These are phyloP conservation scores for Pleurotus eryngii DNA, from an alignment of 768 basidiomycete species.

Conservation along the genomic window DNA sequence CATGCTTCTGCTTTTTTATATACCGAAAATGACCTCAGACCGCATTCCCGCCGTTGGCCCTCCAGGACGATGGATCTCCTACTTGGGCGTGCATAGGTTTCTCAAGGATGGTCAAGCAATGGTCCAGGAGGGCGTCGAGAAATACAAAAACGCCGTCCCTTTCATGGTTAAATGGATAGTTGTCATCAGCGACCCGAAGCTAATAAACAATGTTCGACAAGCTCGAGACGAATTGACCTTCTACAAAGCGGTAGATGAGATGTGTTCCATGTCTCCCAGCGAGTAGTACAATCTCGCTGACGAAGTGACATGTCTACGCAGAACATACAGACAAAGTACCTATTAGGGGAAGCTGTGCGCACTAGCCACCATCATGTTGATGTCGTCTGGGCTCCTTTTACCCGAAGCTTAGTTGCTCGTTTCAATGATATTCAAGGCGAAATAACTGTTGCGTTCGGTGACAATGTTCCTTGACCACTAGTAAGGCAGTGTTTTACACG, in stretches of 20 bases:
- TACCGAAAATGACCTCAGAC: background rate
- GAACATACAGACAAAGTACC: background rate
- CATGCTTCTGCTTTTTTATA: background rate
- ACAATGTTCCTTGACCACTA: too few species aligned
- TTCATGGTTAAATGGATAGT: constrained; percentile 27
- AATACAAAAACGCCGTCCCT: constrained; percentile 9
- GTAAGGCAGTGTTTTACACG: too few species aligned
- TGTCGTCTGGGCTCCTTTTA: too few species aligned
- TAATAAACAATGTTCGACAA: constrained; percentile 31
- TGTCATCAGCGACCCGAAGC: constrained; percentile 23
- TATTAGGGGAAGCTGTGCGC: too few species aligned
- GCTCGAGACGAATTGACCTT: constrained; percentile 25
- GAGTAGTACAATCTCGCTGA: too few species aligned
- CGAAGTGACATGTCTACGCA: too few species aligned
- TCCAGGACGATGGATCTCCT: constrained; percentile 29
- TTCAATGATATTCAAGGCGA: too few species aligned
- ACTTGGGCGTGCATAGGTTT: constrained; percentile 24
- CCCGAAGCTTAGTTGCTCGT: too few species aligned
- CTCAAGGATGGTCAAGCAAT: constrained; percentile 19
- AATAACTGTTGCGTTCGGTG: too few species aligned
- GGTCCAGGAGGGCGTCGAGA: constrained; percentile 31
- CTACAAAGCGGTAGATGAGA: constrained; percentile 1
- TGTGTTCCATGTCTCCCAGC: background rate
- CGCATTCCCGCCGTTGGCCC: constrained; percentile 36
- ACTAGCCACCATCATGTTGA: too few species aligned